Evolutionary conservation across 2,329 filamentous ascomycete genomes (phyloP), one percentile per base, ranked within the genome.

Genomic region (Trichoderma guizhouense): DNA sequence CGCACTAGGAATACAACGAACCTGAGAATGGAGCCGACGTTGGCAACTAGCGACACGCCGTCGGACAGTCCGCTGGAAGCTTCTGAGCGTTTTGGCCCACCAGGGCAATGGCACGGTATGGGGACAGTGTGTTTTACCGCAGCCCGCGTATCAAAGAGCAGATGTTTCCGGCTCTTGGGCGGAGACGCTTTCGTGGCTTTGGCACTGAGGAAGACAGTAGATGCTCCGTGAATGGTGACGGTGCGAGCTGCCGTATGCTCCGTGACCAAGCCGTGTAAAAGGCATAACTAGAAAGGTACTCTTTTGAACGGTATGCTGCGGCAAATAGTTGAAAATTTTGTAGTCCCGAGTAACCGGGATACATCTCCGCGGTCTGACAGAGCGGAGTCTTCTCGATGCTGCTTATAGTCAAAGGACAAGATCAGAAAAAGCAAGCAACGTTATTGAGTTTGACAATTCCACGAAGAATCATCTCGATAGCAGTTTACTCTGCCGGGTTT

Each of bases 1-100:
- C n/a, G 57, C 66, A 69, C 66, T 69, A 69, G 57, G 30, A 61
- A 61, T 11, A 69, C 26, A 32, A 60, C 66, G 57, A 69, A 47
- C 21, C 55, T 62, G 39, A 24, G 36, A 53, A 69, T 69, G 66
- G 66, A 69, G 66, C 30, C 66, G 15, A 69, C 36, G 30, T 61
- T 69, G 36, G 39, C 39, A 61, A 64, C 62, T 71, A 71, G 69
- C 39, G 69, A 71, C 69, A 71, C 69, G 62, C 69, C 69, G 61
- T 67, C 69, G 62, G 62, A 55, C 62, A 71, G 62, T 51, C 62
- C 55, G 61, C 51, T 71, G 39, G 62, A 61, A 71, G 69, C 61
- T 60, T 71, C 61, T 60, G 36, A 53, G 62, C n/a, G 18, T 28
- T 30, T 53, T 61, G 55, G 53, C 32, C 53, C 39, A 57, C 55